Base-by-base conservation (phyloP, 129 eudicot species). In the Cynara cardunculus region DNA sequence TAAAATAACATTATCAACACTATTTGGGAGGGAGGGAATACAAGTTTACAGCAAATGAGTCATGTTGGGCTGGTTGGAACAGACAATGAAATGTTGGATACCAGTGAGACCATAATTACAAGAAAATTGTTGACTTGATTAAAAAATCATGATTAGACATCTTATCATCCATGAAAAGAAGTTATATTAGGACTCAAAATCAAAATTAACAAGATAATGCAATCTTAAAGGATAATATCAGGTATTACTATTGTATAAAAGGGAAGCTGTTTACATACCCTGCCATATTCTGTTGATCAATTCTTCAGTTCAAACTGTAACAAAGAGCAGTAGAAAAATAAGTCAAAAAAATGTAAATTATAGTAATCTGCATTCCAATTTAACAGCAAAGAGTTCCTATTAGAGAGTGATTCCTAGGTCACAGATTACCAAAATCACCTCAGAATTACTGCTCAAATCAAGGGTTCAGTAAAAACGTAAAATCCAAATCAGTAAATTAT, bases 251-350 rank as follows among this genome's bases (percentile, higher is more conserved):
- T 37, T 35, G 53, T 37, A 34, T 37, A 24, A 46, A 49, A 69
- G 8, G 28, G 22, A 9, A 69, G 10, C 8, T 35, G 67, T 30
- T 34, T 19, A 78, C 88, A 69, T 86, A 88, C 92, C 86, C 92
- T 68, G 86, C 72, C 92, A 88, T 88, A 79, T 81, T 56, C 25
- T 39, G 41, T 70, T 49, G 82, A 30, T 83, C 44, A 87, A 65
- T 56, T 25, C 28, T 46, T 81, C 37, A 10, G 24, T 21, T 46
- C 41, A 73, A 65, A 21, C 84, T 85, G 84, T 69, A 64, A 5
- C 46, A 21, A 44, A 69, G 0, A 44, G 70, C 21, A 28, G 35
- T 32, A 80, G 11, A 5, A 32, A 73, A 71, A 80, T 11, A 59
- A 49, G 68, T 34, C 31, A 74, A 30, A 0, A 39, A 19, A 65